Percentiles rank a stretch among this genome's conserved stretches.
phyloP scores from a whole-genome alignment of 345 rosid species.

The Brassica cretica region DNA sequence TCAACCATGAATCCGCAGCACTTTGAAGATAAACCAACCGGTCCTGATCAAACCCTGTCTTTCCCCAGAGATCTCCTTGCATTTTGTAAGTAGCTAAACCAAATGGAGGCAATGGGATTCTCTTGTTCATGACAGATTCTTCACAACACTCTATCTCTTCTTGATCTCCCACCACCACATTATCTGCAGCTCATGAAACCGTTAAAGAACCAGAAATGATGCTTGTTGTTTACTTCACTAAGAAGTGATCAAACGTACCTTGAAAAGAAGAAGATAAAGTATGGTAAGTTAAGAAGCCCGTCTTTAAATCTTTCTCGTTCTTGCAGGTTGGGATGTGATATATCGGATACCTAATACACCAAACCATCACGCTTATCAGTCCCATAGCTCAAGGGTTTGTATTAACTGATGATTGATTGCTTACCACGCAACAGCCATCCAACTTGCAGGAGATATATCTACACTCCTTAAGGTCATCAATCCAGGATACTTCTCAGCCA shows the following conservation, averaged over 20 bases:
- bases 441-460: constrained; percentile 87
- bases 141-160: constrained; percentile 29
- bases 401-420: not conserved
- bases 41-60: constrained; percentile 46
- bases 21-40: constrained; percentile 46
- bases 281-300: constrained; percentile 73
- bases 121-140: constrained; percentile 25
- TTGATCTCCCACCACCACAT: constrained; percentile 50
- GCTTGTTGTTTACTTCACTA: not conserved
- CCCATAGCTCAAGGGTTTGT: not conserved
- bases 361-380: not conserved
- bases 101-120: constrained; percentile 59
- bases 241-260: constrained; percentile 45
- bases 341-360: constrained; percentile 64
- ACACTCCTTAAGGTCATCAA: constrained; percentile 62
- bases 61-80: constrained; percentile 78
- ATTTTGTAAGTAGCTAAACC: constrained; percentile 70
- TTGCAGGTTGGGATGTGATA: constrained; percentile 64
- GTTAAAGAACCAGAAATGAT: not conserved
- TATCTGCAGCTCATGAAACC: constrained; percentile 16
- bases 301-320: constrained; percentile 57
- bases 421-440: constrained; percentile 93
- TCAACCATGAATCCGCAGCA: constrained; percentile 82
- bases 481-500: constrained; percentile 50
- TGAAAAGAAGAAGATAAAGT: constrained; percentile 73